Conservation (phyloP, 441 rosid genomes). For the Erysimum cheiri region DNA sequence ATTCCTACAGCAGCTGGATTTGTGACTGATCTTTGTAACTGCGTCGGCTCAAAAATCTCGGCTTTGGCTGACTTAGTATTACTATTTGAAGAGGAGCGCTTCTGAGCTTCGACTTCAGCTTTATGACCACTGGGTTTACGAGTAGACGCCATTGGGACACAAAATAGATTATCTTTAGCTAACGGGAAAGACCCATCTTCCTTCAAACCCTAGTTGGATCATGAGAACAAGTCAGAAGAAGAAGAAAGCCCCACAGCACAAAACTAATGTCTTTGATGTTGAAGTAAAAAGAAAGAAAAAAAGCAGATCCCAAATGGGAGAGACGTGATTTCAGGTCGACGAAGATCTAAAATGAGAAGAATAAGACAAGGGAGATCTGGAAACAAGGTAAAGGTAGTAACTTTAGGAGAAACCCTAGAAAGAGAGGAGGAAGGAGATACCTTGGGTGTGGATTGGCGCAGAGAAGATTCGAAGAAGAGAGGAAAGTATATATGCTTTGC, state of each 20-base stretch:
- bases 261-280: neutral
- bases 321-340: neutral
- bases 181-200: conserved; percentile 41
- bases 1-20: conserved; percentile 43
- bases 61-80: conserved; percentile 50
- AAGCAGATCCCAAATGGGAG: conserved; percentile 31
- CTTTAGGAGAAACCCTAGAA: conserved; percentile 43
- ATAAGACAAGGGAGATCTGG: conserved; percentile 27
- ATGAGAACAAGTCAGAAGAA: conserved; percentile 32
- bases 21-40: conserved; percentile 43
- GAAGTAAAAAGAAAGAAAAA: neutral
- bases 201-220: conserved; percentile 31
- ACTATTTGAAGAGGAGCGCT: conserved; percentile 45
- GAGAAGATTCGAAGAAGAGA: conserved; percentile 36
- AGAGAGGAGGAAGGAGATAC: conserved; percentile 36
- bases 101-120: conserved; percentile 50
- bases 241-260: neutral
- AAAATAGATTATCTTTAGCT: conserved; percentile 27
- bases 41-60: conserved; percentile 43
- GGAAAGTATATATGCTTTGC: conserved; percentile 9
- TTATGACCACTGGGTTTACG: conserved; percentile 50
- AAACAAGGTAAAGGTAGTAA: conserved; percentile 32
- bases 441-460: conserved; percentile 37
- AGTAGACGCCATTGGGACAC: conserved; percentile 44
- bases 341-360: conserved; percentile 22